These are phyloP conservation scores for Choiromyces venosus DNA, from an alignment of 495 filamentous ascomycete genomes.

Conservation along the genomic window DNA sequence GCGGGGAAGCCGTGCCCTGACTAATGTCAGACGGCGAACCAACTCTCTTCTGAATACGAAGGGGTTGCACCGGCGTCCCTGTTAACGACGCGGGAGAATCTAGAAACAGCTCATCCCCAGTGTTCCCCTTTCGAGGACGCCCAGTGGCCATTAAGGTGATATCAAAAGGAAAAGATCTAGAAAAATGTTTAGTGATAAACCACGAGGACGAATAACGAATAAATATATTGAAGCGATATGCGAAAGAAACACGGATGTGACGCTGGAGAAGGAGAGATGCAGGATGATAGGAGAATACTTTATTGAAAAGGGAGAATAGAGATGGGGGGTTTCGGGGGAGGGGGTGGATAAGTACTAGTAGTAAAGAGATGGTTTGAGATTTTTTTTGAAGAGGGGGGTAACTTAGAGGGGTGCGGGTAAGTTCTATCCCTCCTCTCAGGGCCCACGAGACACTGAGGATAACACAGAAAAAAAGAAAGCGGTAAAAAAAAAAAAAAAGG, in stretches of 20 bases:
- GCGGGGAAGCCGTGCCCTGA: conserved; percentile 50
- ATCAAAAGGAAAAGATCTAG: background rate
- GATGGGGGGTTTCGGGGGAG: conserved; percentile 1
- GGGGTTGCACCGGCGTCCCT: conserved; percentile 64
- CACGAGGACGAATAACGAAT: background rate
- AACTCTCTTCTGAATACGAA: conserved; percentile 73
- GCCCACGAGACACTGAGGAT: conserved; percentile 12
- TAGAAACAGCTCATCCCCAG: conserved; percentile 68
- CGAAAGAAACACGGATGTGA: background rate
- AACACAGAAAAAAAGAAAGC: background rate
- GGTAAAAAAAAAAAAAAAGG: background rate
- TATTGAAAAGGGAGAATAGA: conserved; percentile 8
- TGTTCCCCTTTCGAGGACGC: conserved; percentile 30
- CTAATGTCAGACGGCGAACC: conserved; percentile 12
- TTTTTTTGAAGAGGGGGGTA: background rate
- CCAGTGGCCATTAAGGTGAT: conserved; percentile 29
- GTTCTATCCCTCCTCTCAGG: background rate
- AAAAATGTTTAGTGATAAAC: conserved; percentile 1
- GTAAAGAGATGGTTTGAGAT: background rate
- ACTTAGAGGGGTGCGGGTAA: background rate
- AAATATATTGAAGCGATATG: background rate
- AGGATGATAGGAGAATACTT: background rate
- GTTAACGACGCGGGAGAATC: conserved; percentile 44
- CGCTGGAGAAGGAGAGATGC: background rate
- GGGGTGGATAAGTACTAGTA: conserved; percentile 7